These are phyloP conservation scores for Wickerhamiella dianesei DNA, from an alignment of 805 yeast species.

Conservation along the genomic window DNA sequence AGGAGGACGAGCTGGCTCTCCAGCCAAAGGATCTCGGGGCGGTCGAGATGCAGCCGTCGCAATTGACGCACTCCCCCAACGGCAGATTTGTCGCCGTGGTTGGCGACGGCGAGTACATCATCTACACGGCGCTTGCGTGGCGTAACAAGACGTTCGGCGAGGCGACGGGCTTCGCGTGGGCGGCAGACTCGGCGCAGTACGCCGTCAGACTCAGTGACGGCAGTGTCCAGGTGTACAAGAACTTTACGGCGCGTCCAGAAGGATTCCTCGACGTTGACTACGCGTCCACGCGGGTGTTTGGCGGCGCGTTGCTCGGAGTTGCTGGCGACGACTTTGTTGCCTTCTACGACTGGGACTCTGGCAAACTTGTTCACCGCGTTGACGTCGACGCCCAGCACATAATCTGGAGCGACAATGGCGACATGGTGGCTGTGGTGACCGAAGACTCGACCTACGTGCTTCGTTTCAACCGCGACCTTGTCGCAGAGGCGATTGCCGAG, in stretches of 20 bases:
- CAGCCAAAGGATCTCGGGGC: constrained; percentile 86
- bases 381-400: constrained; percentile 68
- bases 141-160: constrained; percentile 86
- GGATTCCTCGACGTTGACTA: constrained; percentile 41
- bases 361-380: constrained; percentile 70
- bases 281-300: constrained; percentile 64
- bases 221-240: constrained; percentile 58
- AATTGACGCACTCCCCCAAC: constrained; percentile 83
- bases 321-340: constrained; percentile 65
- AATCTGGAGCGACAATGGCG: constrained; percentile 90
- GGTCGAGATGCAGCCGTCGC: constrained; percentile 83
- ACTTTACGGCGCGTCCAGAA: constrained; percentile 67
- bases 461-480: constrained; percentile 54
- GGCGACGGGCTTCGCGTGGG: constrained; percentile 90
- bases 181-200: constrained; percentile 73
- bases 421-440: constrained; percentile 61
- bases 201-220: constrained; percentile 66
- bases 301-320: constrained; percentile 81
- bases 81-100: constrained; percentile 94
- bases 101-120: constrained; percentile 95
- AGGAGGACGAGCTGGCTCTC: constrained; percentile 35
- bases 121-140: constrained; percentile 96
- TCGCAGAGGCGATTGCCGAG: constrained; percentile 45
- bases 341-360: constrained; percentile 90
- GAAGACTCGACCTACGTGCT: constrained; percentile 60